Percentiles rank a stretch among this genome's conserved stretches.
Conservation (phyloP, 2,329 filamentous ascomycete species). For the Trichoderma endophyticum region DNA sequence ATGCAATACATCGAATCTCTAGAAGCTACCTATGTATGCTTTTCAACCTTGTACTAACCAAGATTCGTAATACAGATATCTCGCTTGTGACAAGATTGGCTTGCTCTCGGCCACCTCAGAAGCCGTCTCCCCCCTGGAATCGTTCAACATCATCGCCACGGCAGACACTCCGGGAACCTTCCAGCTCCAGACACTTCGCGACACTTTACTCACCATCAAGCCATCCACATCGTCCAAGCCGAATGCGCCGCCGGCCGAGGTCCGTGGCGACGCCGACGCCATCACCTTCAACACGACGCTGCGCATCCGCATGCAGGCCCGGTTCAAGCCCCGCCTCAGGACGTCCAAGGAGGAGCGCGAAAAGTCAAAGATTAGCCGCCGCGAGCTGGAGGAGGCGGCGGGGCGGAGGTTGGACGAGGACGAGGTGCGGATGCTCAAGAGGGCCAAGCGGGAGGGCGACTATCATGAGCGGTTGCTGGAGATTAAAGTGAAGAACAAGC, state of each 20-base stretch:
- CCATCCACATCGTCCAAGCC: conserved; percentile 50
- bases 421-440: conserved; percentile 80
- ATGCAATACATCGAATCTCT: no score
- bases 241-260: conserved; percentile 51
- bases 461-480: conserved; percentile 86
- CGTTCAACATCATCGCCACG: conserved; percentile 65
- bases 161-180: conserved; percentile 68
- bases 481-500: conserved; percentile 87
- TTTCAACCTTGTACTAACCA: not conserved
- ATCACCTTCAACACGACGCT: conserved; percentile 69
- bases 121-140: conserved; percentile 80
- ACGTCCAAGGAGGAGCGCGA: conserved; percentile 80
- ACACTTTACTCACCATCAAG: conserved; percentile 65
- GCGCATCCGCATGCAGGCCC: conserved; percentile 87
- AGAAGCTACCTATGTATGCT: not conserved
- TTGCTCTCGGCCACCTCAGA: conserved; percentile 72
- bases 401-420: conserved; percentile 76
- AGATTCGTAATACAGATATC: conserved; percentile 56
- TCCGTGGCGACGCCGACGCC: conserved; percentile 71
- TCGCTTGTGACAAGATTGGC: conserved; percentile 82
- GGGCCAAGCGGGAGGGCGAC: conserved; percentile 77
- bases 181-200: conserved; percentile 68
- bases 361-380: conserved; percentile 77
- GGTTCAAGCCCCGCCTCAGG: conserved; percentile 82
- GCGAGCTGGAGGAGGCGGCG: conserved; percentile 78